Evolutionary conservation across 306 rosid species (phyloP).

Genomic region (Sindora glabra): DNA sequence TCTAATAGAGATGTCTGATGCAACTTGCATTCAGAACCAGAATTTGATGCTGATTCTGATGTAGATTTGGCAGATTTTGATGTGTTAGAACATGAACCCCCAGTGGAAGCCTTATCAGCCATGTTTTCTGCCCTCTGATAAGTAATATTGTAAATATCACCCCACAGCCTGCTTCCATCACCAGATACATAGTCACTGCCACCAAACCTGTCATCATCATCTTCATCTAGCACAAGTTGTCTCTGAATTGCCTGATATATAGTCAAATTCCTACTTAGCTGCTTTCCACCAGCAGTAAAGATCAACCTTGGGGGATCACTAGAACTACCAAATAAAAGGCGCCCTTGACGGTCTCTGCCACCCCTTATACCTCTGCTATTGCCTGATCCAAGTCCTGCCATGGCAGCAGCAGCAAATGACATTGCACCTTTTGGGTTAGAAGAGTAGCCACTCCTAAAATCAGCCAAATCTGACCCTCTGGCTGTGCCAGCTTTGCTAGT

Average conservation of each 20-base stretch:
- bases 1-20: conserved; percentile 73
- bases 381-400: conserved; percentile 93
- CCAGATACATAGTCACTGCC: conserved; percentile 64
- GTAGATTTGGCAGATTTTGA: conserved; percentile 58
- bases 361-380: conserved; percentile 83
- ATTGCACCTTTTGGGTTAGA: conserved; percentile 81
- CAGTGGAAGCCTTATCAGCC: conserved; percentile 53
- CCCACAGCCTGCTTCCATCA: conserved; percentile 97
- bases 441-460: conserved; percentile 66
- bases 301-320: conserved; percentile 72
- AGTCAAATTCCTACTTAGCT: conserved; percentile 84
- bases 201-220: conserved; percentile 87
- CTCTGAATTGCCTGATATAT: conserved; percentile 96
- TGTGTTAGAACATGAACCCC: conserved; percentile 54
- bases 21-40: conserved; percentile 48
- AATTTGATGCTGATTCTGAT: conserved; percentile 49
- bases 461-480: conserved; percentile 63
- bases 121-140: conserved; percentile 85
- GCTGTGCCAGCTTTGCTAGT: conserved; percentile 73
- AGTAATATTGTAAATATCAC: conserved; percentile 80
- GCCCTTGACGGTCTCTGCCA: conserved; percentile 83
- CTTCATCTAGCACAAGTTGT: conserved; percentile 89
- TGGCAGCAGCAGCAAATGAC: conserved; percentile 99
- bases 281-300: conserved; percentile 88
- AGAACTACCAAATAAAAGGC: conserved; percentile 55